These are phyloP conservation scores for Antitrichia curtipendula DNA, from an alignment of 225 moss, liverwort and hornwort genomes.

Conservation along the genomic window DNA sequence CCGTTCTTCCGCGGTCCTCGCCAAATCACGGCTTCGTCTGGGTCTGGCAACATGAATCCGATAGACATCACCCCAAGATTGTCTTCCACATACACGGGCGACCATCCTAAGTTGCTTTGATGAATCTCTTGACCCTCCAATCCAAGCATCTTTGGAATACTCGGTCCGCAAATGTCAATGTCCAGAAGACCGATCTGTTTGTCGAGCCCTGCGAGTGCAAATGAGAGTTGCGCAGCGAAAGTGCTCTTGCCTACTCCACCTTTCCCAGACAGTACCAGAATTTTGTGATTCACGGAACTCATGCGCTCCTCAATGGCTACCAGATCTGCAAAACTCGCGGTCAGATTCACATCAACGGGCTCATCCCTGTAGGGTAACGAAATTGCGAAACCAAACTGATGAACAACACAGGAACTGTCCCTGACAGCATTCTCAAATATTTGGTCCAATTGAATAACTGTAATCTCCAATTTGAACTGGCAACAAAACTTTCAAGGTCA, in stretches of 20 bases:
- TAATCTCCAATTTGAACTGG: neutral
- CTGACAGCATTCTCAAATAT: neutral
- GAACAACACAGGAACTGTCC: neutral
- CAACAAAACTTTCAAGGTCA: neutral
- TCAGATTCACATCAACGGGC: neutral
- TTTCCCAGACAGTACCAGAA: slow-evolving; percentile 84
- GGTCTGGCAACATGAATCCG: slow-evolving; percentile 90
- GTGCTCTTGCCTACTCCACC: slow-evolving; percentile 99
- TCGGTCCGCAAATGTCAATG: slow-evolving; percentile 92
- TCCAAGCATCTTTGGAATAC: slow-evolving; percentile 92
- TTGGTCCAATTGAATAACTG: neutral
- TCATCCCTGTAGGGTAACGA: neutral
- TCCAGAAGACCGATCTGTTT: slow-evolving; percentile 95
- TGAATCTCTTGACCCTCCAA: slow-evolving; percentile 97
- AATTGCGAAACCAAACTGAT: neutral
- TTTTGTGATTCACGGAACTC: slow-evolving; percentile 81
- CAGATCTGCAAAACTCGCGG: slow-evolving; percentile 39
- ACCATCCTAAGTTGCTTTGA: slow-evolving; percentile 97
- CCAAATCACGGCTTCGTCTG: slow-evolving; percentile 96
- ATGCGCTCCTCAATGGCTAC: slow-evolving; percentile 80
- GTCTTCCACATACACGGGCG: slow-evolving; percentile 95
- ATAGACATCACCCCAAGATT: slow-evolving; percentile 98
- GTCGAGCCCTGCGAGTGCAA: slow-evolving; percentile 72
- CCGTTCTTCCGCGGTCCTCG: slow-evolving; percentile 93
- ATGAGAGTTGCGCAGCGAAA: slow-evolving; percentile 80